phyloP scores from a whole-genome alignment of 108 stramenopile genomes.

The Cyclotella baltica region DNA sequence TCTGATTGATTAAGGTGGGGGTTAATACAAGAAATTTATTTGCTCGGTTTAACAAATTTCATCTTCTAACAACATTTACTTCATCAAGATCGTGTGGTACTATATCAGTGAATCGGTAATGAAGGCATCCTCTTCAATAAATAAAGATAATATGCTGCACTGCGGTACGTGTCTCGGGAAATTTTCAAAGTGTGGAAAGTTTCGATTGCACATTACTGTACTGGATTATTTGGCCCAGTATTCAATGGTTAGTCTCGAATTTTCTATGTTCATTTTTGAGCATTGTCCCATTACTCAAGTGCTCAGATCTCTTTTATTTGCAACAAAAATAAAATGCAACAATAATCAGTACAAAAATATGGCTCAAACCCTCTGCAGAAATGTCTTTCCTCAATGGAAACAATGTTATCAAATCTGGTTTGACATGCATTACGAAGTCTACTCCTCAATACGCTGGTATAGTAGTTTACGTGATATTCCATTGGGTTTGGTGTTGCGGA shows the following conservation, averaged over 20 bases:
- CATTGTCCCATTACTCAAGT: neutral
- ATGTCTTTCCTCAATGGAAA: slow-evolving; percentile 99
- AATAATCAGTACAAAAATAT: slow-evolving; percentile 90
- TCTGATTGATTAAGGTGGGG: slow-evolving; percentile 75
- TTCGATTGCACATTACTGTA: slow-evolving; percentile 94
- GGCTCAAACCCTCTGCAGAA: slow-evolving; percentile 98
- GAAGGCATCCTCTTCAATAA: slow-evolving; percentile 84
- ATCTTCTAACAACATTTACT: too few relatives aligned
- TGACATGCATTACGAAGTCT: slow-evolving; percentile 96
- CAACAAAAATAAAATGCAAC: neutral
- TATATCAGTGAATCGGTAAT: slow-evolving; percentile 91
- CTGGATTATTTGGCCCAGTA: slow-evolving; percentile 96
- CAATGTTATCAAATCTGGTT: slow-evolving; percentile 94
- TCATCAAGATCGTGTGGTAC: slow-evolving; percentile 98
- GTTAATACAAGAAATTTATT: neutral
- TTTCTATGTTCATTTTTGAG: neutral
- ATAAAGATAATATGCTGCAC: slow-evolving; percentile 89
- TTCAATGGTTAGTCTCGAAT: slow-evolving; percentile 69
- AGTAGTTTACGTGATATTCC: slow-evolving; percentile 97
- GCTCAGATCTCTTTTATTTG: neutral
- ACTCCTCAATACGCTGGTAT: slow-evolving; percentile 98
- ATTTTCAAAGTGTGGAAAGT: slow-evolving; percentile 97
- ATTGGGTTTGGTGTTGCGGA: slow-evolving; percentile 98
- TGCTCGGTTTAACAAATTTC: too few relatives aligned
- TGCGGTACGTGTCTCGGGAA: slow-evolving; percentile 98